phyloP scores from a whole-genome alignment of 2,329 filamentous ascomycete genomes.

The Cryphonectria carpinicola region DNA sequence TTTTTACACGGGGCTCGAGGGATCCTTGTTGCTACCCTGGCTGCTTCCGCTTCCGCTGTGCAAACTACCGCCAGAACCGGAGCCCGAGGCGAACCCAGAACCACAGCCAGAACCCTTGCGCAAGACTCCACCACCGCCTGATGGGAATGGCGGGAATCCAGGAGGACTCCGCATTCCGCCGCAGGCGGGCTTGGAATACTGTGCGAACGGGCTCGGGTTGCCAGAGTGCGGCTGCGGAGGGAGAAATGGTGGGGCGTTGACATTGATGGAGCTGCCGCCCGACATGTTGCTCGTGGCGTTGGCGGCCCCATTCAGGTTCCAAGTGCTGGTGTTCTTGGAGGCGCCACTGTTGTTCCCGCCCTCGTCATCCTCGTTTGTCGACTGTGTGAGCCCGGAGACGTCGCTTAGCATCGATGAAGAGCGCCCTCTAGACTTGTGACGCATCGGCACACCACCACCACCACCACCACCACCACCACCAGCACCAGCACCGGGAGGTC shows the following conservation, averaged over 20 bases:
- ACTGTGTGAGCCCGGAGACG: constrained; percentile 69
- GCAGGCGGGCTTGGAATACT: constrained; percentile 21
- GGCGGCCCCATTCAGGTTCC: constrained; percentile 21
- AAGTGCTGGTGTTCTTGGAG: constrained; percentile 30
- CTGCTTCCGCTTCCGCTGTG: constrained; percentile 52
- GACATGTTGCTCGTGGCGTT: constrained; percentile 9
- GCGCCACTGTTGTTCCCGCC: constrained; percentile 29
- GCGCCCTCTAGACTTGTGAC: constrained; percentile 55
- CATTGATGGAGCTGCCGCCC: constrained; percentile 32
- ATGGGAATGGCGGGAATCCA: constrained; percentile 22
- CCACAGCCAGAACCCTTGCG: constrained; percentile 24
- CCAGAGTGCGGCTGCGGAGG: constrained; percentile 26
- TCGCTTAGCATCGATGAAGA: constrained; percentile 71
- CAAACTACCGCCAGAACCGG: constrained; percentile 31
- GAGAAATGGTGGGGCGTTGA: constrained; percentile 32
- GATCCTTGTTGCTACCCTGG: constrained; percentile 53
- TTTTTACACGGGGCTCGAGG: constrained; percentile 50
- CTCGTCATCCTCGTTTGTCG: constrained; percentile 56
- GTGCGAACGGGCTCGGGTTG: constrained; percentile 25
- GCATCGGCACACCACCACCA: constrained; percentile 36
- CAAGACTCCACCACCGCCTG: constrained; percentile 31
- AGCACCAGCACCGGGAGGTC: constrained; percentile 34
- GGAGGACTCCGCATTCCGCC: constrained; percentile 26
- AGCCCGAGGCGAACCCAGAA: constrained; percentile 28
- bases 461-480: too few relatives aligned